These are phyloP conservation scores for Plasmodium gonderi DNA, from an alignment of 169 alveolate genomes.

Conservation along the genomic window DNA sequence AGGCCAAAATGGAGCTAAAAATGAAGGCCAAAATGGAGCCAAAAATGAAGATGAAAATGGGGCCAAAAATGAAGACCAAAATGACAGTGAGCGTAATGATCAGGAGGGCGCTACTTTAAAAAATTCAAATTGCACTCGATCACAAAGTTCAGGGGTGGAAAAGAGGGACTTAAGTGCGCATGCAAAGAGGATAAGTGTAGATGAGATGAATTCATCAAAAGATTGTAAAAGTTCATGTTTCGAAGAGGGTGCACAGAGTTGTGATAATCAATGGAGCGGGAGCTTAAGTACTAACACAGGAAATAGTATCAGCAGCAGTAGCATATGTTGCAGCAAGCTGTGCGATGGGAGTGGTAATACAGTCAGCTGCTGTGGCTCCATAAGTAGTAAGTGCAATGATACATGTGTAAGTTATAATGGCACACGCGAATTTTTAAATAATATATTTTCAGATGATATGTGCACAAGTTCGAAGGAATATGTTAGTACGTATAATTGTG, in stretches of 20 bases:
- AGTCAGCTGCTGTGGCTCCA: background rate
- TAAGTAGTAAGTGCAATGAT: background rate
- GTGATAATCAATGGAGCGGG: background rate
- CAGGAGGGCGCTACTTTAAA: background rate
- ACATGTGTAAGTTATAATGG: background rate
- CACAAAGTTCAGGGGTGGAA: background rate
- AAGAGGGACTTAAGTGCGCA: background rate
- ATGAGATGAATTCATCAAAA: background rate
- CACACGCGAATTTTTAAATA: background rate
- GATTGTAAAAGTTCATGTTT: background rate
- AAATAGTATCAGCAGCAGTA: background rate
- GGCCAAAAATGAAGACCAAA: background rate
- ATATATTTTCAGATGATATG: constrained; percentile 1
- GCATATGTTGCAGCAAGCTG: background rate
- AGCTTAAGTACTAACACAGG: background rate
- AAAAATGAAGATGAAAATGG: background rate
- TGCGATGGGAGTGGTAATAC: background rate
- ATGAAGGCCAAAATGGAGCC: background rate
- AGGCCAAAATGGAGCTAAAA: background rate
- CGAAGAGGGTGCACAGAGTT: background rate
- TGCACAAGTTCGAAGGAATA: background rate
- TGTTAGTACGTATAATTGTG: background rate
- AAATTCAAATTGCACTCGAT: background rate
- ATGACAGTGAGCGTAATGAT: background rate
- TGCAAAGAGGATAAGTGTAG: background rate